Evolutionary conservation across 1,284 basidiomycete species (phyloP).

Genomic region (Boletellus deceptivus): DNA sequence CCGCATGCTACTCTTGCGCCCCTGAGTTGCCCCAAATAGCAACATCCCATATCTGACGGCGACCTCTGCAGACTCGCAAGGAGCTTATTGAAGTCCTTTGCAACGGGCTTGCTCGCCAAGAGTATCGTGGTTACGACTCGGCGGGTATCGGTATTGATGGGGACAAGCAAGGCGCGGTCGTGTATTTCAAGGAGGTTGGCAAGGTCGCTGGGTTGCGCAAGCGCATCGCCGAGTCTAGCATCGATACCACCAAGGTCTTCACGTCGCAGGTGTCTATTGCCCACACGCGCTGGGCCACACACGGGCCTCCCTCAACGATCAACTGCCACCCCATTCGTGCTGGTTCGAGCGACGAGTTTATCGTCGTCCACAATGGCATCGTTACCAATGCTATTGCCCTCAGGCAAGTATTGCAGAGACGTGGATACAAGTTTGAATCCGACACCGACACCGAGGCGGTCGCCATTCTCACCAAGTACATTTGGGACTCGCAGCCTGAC

Average conservation of each 20-base stretch:
- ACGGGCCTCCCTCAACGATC: slow-evolving; percentile 82
- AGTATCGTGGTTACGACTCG: slow-evolving; percentile 98
- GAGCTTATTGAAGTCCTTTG: slow-evolving; percentile 91
- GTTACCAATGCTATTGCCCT: slow-evolving; percentile 95
- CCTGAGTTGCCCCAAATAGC: slow-evolving; percentile 21
- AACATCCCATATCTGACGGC: slow-evolving; percentile 16
- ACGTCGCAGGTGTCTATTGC: slow-evolving; percentile 94
- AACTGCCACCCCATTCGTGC: slow-evolving; percentile 98
- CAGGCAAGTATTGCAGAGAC: slow-evolving; percentile 91
- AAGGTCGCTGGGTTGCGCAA: slow-evolving; percentile 95
- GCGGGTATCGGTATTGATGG: slow-evolving; percentile 96
- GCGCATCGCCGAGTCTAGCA: slow-evolving; percentile 75
- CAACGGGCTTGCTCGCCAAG: slow-evolving; percentile 91
- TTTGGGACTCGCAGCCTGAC: slow-evolving; percentile 91
- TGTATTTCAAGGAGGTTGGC: slow-evolving; percentile 98
- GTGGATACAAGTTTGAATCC: slow-evolving; percentile 92
- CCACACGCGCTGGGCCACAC: slow-evolving; percentile 99
- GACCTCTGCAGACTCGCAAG: slow-evolving; percentile 73
- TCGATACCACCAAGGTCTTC: slow-evolving; percentile 83
- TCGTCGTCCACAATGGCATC: slow-evolving; percentile 98
- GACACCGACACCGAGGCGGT: slow-evolving; percentile 99
- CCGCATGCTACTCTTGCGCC: background rate
- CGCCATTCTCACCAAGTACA: slow-evolving; percentile 94
- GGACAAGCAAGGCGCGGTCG: slow-evolving; percentile 74
- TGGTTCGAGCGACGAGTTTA: slow-evolving; percentile 83